Evolutionary conservation across 2,329 filamentous ascomycete species (phyloP).

Genomic region (Tolypocladium pustulatum): DNA sequence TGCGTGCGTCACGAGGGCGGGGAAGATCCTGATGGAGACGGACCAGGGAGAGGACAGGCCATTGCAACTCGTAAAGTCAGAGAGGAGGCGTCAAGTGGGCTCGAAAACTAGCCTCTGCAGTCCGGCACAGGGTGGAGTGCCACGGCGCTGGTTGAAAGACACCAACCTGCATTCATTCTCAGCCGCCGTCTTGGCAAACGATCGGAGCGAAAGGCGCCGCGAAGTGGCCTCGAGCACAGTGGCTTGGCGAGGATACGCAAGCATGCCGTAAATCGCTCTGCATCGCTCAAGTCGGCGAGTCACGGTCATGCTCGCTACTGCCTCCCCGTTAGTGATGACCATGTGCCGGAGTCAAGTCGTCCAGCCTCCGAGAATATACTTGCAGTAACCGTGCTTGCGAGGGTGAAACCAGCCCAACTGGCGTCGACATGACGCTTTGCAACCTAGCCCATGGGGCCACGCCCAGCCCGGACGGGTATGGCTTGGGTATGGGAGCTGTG

Average conservation of each 20-base stretch:
- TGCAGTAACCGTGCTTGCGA: not conserved
- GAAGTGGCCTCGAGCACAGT: not conserved
- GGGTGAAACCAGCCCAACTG: not conserved
- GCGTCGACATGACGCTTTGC: not conserved
- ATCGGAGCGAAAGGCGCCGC: not conserved
- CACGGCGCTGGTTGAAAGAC: not conserved
- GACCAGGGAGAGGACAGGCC: not conserved
- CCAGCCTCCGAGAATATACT: not conserved
- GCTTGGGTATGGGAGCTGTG: not conserved
- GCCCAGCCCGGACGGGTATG: not conserved
- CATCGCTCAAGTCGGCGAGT: not conserved
- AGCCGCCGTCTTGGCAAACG: not conserved
- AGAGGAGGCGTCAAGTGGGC: not conserved
- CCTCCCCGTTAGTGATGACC: not conserved
- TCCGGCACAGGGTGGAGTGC: not conserved
- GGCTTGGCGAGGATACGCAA: not conserved
- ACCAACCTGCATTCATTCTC: not conserved
- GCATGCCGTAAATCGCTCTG: not conserved
- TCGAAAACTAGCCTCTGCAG: not conserved
- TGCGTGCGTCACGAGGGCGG: not conserved
- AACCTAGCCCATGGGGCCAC: not conserved
- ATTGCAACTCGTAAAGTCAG: not conserved
- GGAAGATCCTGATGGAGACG: not conserved
- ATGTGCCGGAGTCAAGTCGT: not conserved
- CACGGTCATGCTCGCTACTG: not conserved